Conservation (phyloP, 805 yeast species). For the Starmerella floricola region DNA sequence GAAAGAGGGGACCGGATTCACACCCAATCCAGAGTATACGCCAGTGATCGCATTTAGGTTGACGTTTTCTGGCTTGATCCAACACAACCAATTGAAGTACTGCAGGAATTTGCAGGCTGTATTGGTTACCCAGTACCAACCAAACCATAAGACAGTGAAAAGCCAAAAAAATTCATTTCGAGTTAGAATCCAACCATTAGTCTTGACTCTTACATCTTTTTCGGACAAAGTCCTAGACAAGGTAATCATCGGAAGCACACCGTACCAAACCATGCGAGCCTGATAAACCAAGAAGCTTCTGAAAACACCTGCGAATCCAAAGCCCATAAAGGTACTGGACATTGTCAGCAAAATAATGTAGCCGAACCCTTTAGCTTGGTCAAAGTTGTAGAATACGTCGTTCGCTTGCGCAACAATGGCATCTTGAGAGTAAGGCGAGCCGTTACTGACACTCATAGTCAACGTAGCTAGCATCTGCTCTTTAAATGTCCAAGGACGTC, state of each 20-base stretch:
- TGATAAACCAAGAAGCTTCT: constrained; percentile 47
- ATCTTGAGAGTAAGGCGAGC: constrained; percentile 20
- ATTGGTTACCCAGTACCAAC: constrained; percentile 65
- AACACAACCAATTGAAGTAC: constrained; percentile 50
- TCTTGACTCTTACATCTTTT: constrained; percentile 32
- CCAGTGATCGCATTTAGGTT: constrained; percentile 54
- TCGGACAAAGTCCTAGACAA: constrained; percentile 37
- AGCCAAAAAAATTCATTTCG: constrained; percentile 39
- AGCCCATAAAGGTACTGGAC: constrained; percentile 51
- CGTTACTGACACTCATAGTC: constrained; percentile 22
- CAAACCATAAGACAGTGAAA: constrained; percentile 32
- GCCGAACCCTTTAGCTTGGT: constrained; percentile 30
- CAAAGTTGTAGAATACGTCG: constrained; percentile 27
- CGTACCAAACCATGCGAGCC: constrained; percentile 43
- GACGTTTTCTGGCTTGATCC: constrained; percentile 44
- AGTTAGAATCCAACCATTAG: constrained; percentile 49
- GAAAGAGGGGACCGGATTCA: constrained; percentile 40
- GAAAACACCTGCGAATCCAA: constrained; percentile 55
- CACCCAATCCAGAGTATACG: constrained; percentile 33
- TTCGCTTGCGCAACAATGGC: constrained; percentile 29
- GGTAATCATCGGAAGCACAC: constrained; percentile 37
- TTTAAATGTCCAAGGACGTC: constrained; percentile 47
- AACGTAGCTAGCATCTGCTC: constrained; percentile 55
- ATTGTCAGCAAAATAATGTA: constrained; percentile 43
- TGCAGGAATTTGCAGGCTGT: constrained; percentile 49